Percentiles rank a stretch among this genome's conserved stretches.
Conservation (phyloP, 805 yeast genomes). For the Kuraishia cidri region DNA sequence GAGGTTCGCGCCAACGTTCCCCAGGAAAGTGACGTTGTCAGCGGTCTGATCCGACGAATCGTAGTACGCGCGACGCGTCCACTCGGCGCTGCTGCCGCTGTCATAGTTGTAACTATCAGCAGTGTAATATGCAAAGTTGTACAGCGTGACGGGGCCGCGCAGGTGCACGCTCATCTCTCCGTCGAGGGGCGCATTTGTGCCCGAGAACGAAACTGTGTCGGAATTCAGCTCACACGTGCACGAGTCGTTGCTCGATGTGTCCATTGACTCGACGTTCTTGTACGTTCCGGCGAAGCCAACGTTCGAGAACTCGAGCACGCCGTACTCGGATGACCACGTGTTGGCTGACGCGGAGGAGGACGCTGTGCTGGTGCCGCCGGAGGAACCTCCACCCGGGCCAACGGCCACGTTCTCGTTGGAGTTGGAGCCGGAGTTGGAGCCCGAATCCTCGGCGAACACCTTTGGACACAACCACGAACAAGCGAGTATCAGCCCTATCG, state of each 20-base stretch:
- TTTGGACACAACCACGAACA: too few species aligned
- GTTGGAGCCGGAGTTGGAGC: too few species aligned
- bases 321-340: constrained; percentile 18
- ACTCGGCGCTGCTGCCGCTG: constrained; percentile 28
- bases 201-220: constrained; percentile 33
- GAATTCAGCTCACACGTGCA: constrained; percentile 38
- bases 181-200: constrained; percentile 57
- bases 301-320: constrained; percentile 39
- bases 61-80: constrained; percentile 56
- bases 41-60: constrained; percentile 37
- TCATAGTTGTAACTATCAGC: constrained; percentile 30
- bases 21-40: constrained; percentile 60
- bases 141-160: constrained; percentile 66
- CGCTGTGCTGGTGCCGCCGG: too few species aligned
- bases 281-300: constrained; percentile 49
- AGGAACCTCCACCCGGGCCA: too few species aligned
- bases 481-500: too few species aligned
- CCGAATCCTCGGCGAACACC: too few species aligned
- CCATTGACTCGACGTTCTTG: constrained; percentile 33
- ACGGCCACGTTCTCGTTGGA: too few species aligned
- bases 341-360: too few species aligned
- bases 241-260: constrained; percentile 22
- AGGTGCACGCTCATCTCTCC: constrained; percentile 69
- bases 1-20: constrained; percentile 50
- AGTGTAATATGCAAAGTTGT: constrained; percentile 55